A percentile compares a stretch with the other conserved stretches of the same genome.
Evolutionary conservation across 371 early-diverging fungal genomes (phyloP).

Genomic region (Batrachochytrium dendrobatidis): DNA sequence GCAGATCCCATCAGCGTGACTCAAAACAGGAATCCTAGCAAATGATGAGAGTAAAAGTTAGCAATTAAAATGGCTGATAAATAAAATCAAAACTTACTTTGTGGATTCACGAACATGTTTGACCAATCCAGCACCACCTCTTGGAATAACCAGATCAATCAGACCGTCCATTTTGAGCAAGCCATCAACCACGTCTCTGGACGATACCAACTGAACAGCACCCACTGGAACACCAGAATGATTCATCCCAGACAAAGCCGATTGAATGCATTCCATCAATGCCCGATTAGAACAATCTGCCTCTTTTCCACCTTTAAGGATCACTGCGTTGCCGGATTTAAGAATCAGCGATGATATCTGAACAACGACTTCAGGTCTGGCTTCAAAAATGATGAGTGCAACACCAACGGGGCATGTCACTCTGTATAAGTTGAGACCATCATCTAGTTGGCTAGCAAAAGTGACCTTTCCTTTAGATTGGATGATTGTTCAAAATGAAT

Average conservation of each 20-base stretch:
- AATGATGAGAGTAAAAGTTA: neutral
- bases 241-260: constrained; percentile 53
- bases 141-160: constrained; percentile 91
- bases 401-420: constrained; percentile 92
- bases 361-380: constrained; percentile 96
- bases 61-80: constrained; percentile 5
- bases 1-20: constrained; percentile 96
- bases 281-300: constrained; percentile 65
- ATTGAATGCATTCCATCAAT: constrained; percentile 66
- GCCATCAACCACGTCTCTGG: constrained; percentile 77
- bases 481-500: neutral
- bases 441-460: constrained; percentile 70
- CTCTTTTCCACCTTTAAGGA: constrained; percentile 76
- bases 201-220: constrained; percentile 82
- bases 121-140: constrained; percentile 86
- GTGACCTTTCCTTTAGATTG: constrained; percentile 52
- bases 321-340: constrained; percentile 94
- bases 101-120: constrained; percentile 84
- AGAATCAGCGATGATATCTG: constrained; percentile 92
- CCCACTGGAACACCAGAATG: constrained; percentile 49
- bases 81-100: constrained; percentile 13
- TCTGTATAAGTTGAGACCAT: constrained; percentile 77
- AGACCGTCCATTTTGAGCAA: constrained; percentile 82
- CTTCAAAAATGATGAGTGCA: constrained; percentile 92
- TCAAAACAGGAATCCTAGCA: constrained; percentile 93